These are phyloP conservation scores for Allium sativum DNA, from an alignment of 106 monocot species.

Conservation along the genomic window DNA sequence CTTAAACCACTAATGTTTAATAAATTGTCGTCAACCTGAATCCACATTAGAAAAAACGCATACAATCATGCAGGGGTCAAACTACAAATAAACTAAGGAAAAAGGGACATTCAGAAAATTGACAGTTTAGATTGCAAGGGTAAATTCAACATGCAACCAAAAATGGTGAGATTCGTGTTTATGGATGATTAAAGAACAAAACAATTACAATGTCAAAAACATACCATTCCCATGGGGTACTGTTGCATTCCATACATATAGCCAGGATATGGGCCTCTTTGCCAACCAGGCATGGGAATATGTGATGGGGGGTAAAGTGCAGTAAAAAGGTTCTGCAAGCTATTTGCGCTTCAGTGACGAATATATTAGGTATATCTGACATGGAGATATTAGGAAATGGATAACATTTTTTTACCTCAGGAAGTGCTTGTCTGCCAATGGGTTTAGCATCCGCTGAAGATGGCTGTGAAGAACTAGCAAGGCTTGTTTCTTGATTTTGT, in stretches of 20 bases:
- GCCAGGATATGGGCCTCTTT: conserved; percentile 35
- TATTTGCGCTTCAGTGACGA: background rate
- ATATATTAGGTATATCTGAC: background rate
- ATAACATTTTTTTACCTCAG: conserved; percentile 20
- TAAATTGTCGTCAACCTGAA: no score
- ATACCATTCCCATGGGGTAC: conserved; percentile 49
- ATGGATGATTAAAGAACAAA: no score
- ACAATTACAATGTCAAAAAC: background rate
- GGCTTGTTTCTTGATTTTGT: conserved; percentile 12
- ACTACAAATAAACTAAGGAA: background rate
- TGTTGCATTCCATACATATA: conserved; percentile 66
- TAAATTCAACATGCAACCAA: background rate
- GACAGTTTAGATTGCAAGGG: background rate
- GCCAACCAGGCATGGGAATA: conserved; percentile 35
- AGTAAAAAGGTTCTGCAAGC: conserved; percentile 69
- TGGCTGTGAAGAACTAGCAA: conserved; percentile 8
- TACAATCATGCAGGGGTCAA: no score
- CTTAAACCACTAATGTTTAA: no score
- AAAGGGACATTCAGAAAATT: background rate
- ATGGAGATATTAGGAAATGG: background rate
- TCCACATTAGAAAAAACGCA: no score
- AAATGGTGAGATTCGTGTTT: no score
- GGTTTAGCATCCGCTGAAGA: conserved; percentile 11
- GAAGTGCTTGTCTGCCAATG: conserved; percentile 44
- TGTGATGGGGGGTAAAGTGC: conserved; percentile 31